Evolutionary conservation across 768 basidiomycete genomes (phyloP).

Genomic region (Rhodotorula graminis): DNA sequence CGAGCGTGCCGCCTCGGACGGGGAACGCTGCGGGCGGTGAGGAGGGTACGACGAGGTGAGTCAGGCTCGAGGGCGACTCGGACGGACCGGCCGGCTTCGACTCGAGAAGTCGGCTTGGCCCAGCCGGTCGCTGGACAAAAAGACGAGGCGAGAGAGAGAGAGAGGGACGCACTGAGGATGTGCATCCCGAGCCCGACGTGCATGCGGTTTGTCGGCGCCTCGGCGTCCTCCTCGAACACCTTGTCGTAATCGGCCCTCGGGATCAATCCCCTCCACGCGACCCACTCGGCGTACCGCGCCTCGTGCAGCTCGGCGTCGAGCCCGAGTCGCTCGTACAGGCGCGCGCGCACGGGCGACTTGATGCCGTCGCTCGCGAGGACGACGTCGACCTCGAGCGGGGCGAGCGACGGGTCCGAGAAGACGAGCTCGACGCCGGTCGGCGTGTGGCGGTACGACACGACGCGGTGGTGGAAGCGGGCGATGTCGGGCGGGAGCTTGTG

Average conservation of each 20-base stretch:
- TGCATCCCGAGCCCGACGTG: background rate
- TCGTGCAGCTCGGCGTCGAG: conserved; percentile 15
- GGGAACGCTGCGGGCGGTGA: conserved; percentile 31
- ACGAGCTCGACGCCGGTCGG: conserved; percentile 13
- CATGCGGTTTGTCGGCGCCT: conserved; percentile 3
- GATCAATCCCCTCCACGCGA: conserved; percentile 38
- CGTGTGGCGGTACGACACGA: background rate
- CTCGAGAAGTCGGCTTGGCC: too few species aligned
- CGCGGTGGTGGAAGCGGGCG: conserved; percentile 17
- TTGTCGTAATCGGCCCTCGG: conserved; percentile 11
- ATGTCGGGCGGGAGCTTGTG: background rate
- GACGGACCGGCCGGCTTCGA: accelerated
- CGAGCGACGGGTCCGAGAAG: conserved; percentile 24
- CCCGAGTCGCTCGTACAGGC: conserved; percentile 26
- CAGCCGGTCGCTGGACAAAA: too few species aligned
- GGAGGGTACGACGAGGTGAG: background rate
- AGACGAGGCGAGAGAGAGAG: too few species aligned
- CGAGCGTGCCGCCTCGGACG: conserved; percentile 26
- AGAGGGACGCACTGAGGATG: background rate
- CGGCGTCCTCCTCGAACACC: conserved; percentile 9
- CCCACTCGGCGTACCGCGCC: conserved; percentile 34
- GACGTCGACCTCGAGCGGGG: conserved; percentile 29
- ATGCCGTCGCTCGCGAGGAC: conserved; percentile 21
- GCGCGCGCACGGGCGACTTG: conserved; percentile 20
- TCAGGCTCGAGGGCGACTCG: too few species aligned